phyloP scores from a whole-genome alignment of 1,284 basidiomycete species.

The Ganoderma meredithae region DNA sequence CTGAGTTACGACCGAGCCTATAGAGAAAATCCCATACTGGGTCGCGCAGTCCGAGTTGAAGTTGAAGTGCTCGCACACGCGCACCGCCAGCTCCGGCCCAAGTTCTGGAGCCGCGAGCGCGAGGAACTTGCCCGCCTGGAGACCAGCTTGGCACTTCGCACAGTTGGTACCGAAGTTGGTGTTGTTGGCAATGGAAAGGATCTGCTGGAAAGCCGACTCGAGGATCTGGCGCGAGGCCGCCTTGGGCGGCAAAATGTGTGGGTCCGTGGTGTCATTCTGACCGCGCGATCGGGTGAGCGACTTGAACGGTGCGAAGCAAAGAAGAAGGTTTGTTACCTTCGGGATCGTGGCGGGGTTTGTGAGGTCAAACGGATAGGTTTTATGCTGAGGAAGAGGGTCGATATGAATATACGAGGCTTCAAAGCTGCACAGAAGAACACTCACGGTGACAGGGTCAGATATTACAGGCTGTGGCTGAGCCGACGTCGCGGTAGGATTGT shows the following conservation, averaged over 20 bases:
- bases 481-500: slow-evolving; percentile 72
- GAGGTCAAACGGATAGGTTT: slow-evolving; percentile 61
- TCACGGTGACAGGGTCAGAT: slow-evolving; percentile 69
- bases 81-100: slow-evolving; percentile 63
- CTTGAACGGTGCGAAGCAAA: not conserved
- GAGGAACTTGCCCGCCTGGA: slow-evolving; percentile 73
- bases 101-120: slow-evolving; percentile 69
- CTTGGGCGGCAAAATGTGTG: slow-evolving; percentile 67
- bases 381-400: slow-evolving; percentile 47
- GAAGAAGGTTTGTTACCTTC: slow-evolving; percentile 39
- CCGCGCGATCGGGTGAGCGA: not conserved
- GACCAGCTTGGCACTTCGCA: slow-evolving; percentile 64
- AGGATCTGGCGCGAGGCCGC: slow-evolving; percentile 54
- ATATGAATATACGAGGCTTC: not conserved
- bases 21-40: slow-evolving; percentile 53
- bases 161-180: slow-evolving; percentile 61
- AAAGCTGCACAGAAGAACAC: slow-evolving; percentile 20
- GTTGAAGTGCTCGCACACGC: slow-evolving; percentile 67
- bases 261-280: slow-evolving; percentile 65
- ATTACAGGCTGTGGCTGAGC: slow-evolving; percentile 76
- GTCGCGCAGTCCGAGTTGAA: slow-evolving; percentile 60
- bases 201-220: slow-evolving; percentile 59
- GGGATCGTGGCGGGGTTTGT: slow-evolving; percentile 68
- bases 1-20: slow-evolving; percentile 71
- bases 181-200: slow-evolving; percentile 59